A percentile compares a stretch with the other conserved stretches of the same genome.
These are phyloP conservation scores for Talaromyces sp. DNA, from an alignment of 2,329 filamentous ascomycete species.

Conservation along the genomic window DNA sequence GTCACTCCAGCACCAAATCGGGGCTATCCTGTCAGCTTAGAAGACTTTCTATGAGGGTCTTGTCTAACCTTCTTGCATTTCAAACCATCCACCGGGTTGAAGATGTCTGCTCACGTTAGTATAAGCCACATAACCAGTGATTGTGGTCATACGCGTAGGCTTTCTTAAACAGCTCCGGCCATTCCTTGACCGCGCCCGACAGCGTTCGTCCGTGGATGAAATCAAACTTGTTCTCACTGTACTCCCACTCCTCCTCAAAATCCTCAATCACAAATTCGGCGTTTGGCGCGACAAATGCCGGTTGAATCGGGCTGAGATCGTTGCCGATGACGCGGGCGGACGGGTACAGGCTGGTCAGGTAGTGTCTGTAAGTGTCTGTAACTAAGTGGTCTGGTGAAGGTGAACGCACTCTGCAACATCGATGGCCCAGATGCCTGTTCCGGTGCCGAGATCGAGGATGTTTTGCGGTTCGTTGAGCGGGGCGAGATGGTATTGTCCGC, in stretches of 20 bases:
- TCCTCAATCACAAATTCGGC: slow-evolving; percentile 19
- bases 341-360: background rate
- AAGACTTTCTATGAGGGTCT: too few relatives aligned
- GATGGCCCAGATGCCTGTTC: slow-evolving; percentile 5
- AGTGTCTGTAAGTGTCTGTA: background rate
- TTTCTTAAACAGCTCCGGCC: slow-evolving; percentile 10
- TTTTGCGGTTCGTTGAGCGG: slow-evolving; percentile 4
- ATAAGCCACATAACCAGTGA: background rate
- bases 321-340: slow-evolving; percentile 8
- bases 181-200: slow-evolving; percentile 11
- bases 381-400: background rate
- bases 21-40: slow-evolving; percentile 2
- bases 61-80: slow-evolving; percentile 10
- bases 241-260: slow-evolving; percentile 15
- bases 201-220: slow-evolving; percentile 17
- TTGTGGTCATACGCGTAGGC: slow-evolving; percentile 7
- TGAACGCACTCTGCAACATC: slow-evolving; percentile 8
- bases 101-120: slow-evolving; percentile 9
- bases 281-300: slow-evolving; percentile 12
- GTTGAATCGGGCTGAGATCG: slow-evolving; percentile 9
- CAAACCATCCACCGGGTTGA: slow-evolving; percentile 18
- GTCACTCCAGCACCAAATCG: slow-evolving; percentile 14
- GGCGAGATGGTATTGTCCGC: slow-evolving; percentile 6
- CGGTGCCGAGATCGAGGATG: slow-evolving; percentile 8
- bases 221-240: slow-evolving; percentile 15